Evolutionary conservation across 2,329 filamentous ascomycete species (phyloP).

Genomic region (Clonostachys byssicola): DNA sequence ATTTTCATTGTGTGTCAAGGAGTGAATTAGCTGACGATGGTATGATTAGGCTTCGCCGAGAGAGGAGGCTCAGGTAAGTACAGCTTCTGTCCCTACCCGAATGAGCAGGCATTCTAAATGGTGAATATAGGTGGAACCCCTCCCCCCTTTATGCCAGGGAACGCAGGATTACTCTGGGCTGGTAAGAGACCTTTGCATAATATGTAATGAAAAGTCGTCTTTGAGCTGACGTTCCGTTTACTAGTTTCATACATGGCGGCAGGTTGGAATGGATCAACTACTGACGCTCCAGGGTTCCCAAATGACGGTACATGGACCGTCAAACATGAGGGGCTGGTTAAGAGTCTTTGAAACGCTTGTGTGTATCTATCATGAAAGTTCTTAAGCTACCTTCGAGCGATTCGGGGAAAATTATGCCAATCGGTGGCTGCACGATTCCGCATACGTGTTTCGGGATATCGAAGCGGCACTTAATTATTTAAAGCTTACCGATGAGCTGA

Average conservation of each 20-base stretch:
- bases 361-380: no score
- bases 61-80: no score
- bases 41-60: not conserved
- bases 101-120: not conserved
- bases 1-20: no score
- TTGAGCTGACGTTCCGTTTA: no score
- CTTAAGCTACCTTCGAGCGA: no score
- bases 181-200: no score
- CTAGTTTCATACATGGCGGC: conserved; percentile 31
- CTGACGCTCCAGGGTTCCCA: conserved; percentile 26
- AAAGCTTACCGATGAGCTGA: no score
- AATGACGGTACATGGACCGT: conserved; percentile 24
- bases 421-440: no score
- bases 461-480: no score
- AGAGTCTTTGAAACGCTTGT: conserved; percentile 16
- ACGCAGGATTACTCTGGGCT: conserved; percentile 22
- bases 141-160: conserved; percentile 29
- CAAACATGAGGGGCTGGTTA: conserved; percentile 23
- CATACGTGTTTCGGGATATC: no score
- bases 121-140: conserved; percentile 7
- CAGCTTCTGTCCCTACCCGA: not conserved
- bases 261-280: conserved; percentile 13
- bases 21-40: not conserved
- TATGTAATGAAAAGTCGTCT: conserved; percentile 4
- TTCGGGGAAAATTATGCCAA: no score